Evolutionary conservation across 164 flowering plant species (phyloP).

Genomic region (Pachysandra terminalis): DNA sequence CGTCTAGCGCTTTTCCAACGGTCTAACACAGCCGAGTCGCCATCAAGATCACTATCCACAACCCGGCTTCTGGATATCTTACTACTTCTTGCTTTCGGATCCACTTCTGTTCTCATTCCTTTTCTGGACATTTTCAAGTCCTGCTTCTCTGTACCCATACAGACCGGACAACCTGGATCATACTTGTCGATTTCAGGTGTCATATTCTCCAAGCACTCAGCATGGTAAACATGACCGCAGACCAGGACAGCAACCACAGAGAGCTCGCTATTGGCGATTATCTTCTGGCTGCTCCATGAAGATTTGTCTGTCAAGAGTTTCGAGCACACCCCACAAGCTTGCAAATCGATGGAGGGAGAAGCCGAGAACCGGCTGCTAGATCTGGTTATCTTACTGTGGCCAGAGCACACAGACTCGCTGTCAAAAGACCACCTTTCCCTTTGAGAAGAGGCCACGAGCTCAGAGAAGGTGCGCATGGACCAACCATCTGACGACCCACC

Average conservation of each 20-base stretch:
- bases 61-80: slow-evolving; percentile 58
- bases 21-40: slow-evolving; percentile 27
- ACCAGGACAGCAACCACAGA: slow-evolving; percentile 69
- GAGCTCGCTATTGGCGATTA: slow-evolving; percentile 41
- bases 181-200: slow-evolving; percentile 58
- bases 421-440: slow-evolving; percentile 90
- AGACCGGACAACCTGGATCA: slow-evolving; percentile 82
- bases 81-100: slow-evolving; percentile 42
- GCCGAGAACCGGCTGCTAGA: slow-evolving; percentile 46
- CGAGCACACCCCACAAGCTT: slow-evolving; percentile 68
- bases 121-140: slow-evolving; percentile 46
- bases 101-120: slow-evolving; percentile 49
- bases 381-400: slow-evolving; percentile 46
- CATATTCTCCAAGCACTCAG: slow-evolving; percentile 82
- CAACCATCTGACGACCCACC: slow-evolving; percentile 87
- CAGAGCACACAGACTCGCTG: slow-evolving; percentile 53
- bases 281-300: slow-evolving; percentile 45
- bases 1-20: slow-evolving; percentile 21
- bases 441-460: slow-evolving; percentile 73
- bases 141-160: slow-evolving; percentile 62
- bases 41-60: slow-evolving; percentile 46
- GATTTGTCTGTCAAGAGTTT: slow-evolving; percentile 64
- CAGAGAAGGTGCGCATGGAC: slow-evolving; percentile 81
- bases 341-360: slow-evolving; percentile 60
- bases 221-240: slow-evolving; percentile 92